Percentiles rank a stretch among this genome's conserved stretches.
phyloP scores from a whole-genome alignment of 2,329 filamentous ascomycete genomes.

The Fusarium tricinctum region DNA sequence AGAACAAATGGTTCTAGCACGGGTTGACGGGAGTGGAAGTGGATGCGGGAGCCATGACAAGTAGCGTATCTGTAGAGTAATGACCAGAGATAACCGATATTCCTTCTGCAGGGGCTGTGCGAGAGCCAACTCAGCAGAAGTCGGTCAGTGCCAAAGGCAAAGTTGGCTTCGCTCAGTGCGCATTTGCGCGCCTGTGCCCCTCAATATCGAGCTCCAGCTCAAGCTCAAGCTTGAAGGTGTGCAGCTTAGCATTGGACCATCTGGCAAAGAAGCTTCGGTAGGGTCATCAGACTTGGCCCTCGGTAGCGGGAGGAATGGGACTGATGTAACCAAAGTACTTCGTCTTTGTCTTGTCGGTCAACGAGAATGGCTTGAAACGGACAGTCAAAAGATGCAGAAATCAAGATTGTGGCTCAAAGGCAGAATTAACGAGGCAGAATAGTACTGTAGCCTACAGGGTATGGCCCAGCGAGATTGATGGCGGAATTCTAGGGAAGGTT shows the following conservation, averaged over 20 bases:
- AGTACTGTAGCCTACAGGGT: not conserved
- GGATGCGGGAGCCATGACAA: conserved; percentile 40
- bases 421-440: conserved; percentile 35
- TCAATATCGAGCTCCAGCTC: no score
- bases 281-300: conserved; percentile 24
- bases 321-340: conserved; percentile 16
- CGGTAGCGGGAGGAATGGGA: conserved; percentile 40
- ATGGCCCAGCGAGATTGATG: no score
- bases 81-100: conserved; percentile 28
- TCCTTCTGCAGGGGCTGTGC: conserved; percentile 38
- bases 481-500: not conserved
- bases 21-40: conserved; percentile 42
- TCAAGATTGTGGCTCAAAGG: conserved; percentile 13
- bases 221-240: conserved; percentile 6
- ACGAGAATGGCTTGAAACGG: conserved; percentile 21
- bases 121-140: conserved; percentile 33
- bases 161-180: conserved; percentile 25
- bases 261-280: conserved; percentile 7
- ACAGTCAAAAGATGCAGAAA: conserved; percentile 3
- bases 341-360: conserved; percentile 24
- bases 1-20: conserved; percentile 37
- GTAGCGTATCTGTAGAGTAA: conserved; percentile 1
- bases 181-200: conserved; percentile 26
- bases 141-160: conserved; percentile 40
- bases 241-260: not conserved